Percentiles rank a stretch among this genome's conserved stretches.
Conservation (phyloP, 2,329 filamentous ascomycete genomes). For the Neophaeococcomyces mojaviensis region DNA sequence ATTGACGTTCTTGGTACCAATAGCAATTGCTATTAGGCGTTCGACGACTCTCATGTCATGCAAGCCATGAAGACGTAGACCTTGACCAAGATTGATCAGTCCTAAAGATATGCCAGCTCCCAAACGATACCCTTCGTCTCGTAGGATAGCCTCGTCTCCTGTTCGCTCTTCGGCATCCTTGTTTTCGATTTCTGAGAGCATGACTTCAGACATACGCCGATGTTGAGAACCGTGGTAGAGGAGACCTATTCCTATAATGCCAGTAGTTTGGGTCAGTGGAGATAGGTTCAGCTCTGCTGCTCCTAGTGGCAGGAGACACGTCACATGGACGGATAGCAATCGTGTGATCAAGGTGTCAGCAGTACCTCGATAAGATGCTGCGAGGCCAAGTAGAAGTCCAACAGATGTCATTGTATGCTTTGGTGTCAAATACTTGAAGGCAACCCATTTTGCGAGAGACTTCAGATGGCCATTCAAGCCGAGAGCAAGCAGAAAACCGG, state of each 20-base stretch:
- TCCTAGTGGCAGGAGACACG: constrained; percentile 82
- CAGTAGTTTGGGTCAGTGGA: constrained; percentile 86
- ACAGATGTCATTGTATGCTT: constrained; percentile 99
- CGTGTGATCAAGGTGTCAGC: constrained; percentile 96
- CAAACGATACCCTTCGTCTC: constrained; percentile 92
- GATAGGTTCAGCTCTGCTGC: constrained; percentile 92
- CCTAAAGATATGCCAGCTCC: constrained; percentile 90
- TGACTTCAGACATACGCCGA: constrained; percentile 96
- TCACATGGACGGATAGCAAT: constrained; percentile 89
- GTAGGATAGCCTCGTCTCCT: constrained; percentile 63
- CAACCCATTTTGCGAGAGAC: constrained; percentile 91
- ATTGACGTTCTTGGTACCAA: constrained; percentile 82
- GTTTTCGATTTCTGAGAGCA: constrained; percentile 94
- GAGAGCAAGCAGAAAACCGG: constrained; percentile 82
- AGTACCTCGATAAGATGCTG: constrained; percentile 88
- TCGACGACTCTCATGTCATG: constrained; percentile 93
- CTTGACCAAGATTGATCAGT: constrained; percentile 89
- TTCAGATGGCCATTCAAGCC: constrained; percentile 94
- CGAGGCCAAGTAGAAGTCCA: constrained; percentile 81
- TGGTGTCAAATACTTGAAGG: constrained; percentile 97
- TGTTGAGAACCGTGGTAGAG: constrained; percentile 94
- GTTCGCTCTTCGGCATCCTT: constrained; percentile 69
- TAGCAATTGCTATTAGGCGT: constrained; percentile 74
- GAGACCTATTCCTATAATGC: constrained; percentile 92
- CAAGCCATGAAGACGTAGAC: constrained; percentile 75